A percentile compares a stretch with the other conserved stretches of the same genome.
Evolutionary conservation across 108 stramenopile genomes (phyloP).

Genomic region (Nitzschia inconspicua): DNA sequence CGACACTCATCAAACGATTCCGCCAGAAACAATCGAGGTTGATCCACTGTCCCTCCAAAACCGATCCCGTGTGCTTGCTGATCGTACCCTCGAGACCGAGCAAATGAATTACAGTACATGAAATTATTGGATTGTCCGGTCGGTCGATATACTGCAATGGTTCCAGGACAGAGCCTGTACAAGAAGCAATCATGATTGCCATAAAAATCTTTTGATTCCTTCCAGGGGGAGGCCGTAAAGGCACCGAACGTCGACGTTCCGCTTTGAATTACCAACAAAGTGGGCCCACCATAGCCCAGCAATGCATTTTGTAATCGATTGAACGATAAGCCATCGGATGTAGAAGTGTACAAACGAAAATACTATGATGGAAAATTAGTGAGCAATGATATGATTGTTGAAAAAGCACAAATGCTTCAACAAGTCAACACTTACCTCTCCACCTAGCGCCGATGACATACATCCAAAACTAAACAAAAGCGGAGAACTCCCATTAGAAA

Average conservation of each 20-base stretch:
- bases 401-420: not conserved
- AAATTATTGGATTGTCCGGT: constrained; percentile 48
- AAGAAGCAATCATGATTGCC: constrained; percentile 79
- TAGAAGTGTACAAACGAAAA: constrained; percentile 76
- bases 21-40: constrained; percentile 71
- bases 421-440: constrained; percentile 23
- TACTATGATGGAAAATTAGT: constrained; percentile 20
- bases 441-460: constrained; percentile 48
- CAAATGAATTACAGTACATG: constrained; percentile 74
- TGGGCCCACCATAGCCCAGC: constrained; percentile 79
- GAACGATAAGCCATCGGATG: constrained; percentile 76
- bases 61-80: constrained; percentile 82
- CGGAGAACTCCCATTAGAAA: constrained; percentile 23
- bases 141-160: constrained; percentile 63
- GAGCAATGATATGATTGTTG: not conserved
- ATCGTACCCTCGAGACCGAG: constrained; percentile 75
- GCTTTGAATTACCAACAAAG: constrained; percentile 60
- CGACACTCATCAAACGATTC: constrained; percentile 65
- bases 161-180: constrained; percentile 40
- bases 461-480: constrained; percentile 52
- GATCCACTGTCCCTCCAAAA: constrained; percentile 68
- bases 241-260: constrained; percentile 46
- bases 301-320: constrained; percentile 70
- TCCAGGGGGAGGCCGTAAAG: constrained; percentile 74
- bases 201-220: constrained; percentile 76